A percentile compares a stretch with the other conserved stretches of the same genome.
These are phyloP conservation scores for Aspergillus carbonarius DNA, from an alignment of 2,329 filamentous ascomycete genomes.

Conservation along the genomic window DNA sequence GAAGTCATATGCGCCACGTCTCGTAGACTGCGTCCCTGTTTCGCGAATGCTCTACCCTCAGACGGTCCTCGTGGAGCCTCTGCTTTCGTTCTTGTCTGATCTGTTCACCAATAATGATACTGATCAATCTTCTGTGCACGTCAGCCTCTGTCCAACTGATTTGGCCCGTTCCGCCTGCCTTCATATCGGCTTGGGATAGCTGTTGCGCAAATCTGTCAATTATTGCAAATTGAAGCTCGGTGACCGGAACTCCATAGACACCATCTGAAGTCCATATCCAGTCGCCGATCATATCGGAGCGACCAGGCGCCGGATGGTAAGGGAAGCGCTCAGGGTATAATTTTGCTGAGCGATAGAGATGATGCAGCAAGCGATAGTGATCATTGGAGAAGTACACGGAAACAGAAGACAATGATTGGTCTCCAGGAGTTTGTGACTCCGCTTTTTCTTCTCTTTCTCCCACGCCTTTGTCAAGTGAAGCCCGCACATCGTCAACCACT, in stretches of 20 bases:
- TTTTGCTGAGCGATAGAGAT: conserved; percentile 41
- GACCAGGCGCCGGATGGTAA: conserved; percentile 36
- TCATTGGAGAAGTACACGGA: conserved; percentile 45
- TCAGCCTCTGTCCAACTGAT: conserved; percentile 47
- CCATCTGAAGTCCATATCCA: conserved; percentile 46
- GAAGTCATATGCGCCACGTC: conserved; percentile 28
- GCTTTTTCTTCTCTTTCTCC: conserved; percentile 12
- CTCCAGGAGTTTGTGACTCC: conserved; percentile 15
- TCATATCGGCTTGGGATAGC: conserved; percentile 34
- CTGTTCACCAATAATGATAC: conserved; percentile 49
- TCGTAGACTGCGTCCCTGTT: conserved; percentile 23
- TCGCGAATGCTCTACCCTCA: conserved; percentile 1
- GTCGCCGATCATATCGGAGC: conserved; percentile 42
- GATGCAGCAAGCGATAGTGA: conserved; percentile 41
- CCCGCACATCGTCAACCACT: conserved; percentile 12
- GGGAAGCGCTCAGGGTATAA: conserved; percentile 38
- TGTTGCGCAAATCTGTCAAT: conserved; percentile 42
- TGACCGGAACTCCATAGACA: conserved; percentile 40
- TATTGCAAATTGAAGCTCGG: conserved; percentile 44
- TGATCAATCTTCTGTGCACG: conserved; percentile 45
- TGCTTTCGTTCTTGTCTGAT: conserved; percentile 42
- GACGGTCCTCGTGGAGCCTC: conserved; percentile 19
- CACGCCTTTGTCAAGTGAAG: neutral
- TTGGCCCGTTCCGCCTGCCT: conserved; percentile 37
- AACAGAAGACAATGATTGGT: conserved; percentile 29